phyloP scores from a whole-genome alignment of 1,139 yeast species.

The Diutina siamensis region DNA sequence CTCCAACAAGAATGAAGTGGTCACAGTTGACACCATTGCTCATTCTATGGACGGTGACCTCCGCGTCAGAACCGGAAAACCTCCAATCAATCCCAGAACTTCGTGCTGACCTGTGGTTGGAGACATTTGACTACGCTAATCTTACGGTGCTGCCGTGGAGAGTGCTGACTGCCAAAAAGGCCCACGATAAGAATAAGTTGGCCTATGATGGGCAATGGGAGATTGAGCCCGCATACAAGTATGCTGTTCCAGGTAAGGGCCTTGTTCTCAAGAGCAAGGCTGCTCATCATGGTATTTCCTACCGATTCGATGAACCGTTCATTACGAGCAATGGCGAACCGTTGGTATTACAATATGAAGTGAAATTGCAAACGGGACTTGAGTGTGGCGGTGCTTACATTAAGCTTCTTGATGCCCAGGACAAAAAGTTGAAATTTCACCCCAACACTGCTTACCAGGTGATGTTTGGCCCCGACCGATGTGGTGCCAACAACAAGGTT shows the following conservation, averaged over 20 bases:
- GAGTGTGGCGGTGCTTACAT: conserved; percentile 85
- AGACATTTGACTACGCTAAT: not conserved
- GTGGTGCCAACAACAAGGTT: conserved; percentile 71
- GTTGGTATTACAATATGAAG: conserved; percentile 80
- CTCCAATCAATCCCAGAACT: not conserved
- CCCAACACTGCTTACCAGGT: conserved; percentile 55
- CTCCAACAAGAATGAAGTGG: too few relatives aligned
- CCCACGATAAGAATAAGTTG: conserved; percentile 42
- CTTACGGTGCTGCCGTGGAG: not conserved
- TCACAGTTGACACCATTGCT: not conserved
- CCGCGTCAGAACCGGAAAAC: not conserved
- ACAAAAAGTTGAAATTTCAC: conserved; percentile 36
- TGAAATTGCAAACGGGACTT: conserved; percentile 66
- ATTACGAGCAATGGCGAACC: conserved; percentile 48
- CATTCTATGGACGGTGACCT: not conserved
- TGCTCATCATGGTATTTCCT: conserved; percentile 69
- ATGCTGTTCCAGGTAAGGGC: conserved; percentile 63
- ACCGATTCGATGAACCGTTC: conserved; percentile 35
- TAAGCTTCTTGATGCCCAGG: conserved; percentile 43
- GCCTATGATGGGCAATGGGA: conserved; percentile 66
- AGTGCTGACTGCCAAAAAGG: conserved; percentile 32
- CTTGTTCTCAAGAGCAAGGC: conserved; percentile 67
- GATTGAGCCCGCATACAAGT: conserved; percentile 39
- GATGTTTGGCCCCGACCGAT: conserved; percentile 92
- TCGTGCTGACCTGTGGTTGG: not conserved